Conservation (phyloP, 305 asterid species). For the Fraxinus dipetala region DNA sequence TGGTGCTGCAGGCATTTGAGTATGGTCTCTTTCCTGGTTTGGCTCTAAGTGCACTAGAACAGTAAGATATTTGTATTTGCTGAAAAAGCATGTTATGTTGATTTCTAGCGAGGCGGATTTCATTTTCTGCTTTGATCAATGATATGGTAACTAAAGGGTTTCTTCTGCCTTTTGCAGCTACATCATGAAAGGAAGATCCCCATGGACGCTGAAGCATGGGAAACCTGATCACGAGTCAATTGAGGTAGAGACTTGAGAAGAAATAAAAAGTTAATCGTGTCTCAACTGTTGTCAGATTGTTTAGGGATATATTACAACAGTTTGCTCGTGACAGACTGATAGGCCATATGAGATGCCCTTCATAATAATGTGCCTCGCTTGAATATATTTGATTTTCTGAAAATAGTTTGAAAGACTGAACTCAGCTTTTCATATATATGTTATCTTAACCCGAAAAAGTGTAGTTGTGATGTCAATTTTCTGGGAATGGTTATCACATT, state of each 20-base stretch:
- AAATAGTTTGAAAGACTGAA: not conserved
- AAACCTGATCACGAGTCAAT: constrained; percentile 88
- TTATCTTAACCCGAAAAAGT: not conserved
- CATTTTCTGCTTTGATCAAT: constrained; percentile 6
- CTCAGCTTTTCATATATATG: not conserved
- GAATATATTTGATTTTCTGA: not conserved
- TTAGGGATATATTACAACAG: not conserved
- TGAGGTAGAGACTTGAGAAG: constrained; percentile 43
- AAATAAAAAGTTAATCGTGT: not conserved
- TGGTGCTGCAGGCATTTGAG: constrained; percentile 74
- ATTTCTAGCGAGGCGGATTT: not conserved
- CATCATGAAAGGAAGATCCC: constrained; percentile 78
- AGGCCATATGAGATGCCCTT: not conserved
- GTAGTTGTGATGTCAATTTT: not conserved
- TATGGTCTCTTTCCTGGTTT: constrained; percentile 89
- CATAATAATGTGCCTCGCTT: not conserved
- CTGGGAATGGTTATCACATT: not conserved
- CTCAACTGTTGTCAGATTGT: not conserved
- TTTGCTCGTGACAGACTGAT: not conserved
- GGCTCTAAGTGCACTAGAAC: constrained; percentile 79
- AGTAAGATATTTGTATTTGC: constrained; percentile 49
- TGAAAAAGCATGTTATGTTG: constrained; percentile 2
- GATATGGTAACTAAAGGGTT: not conserved
- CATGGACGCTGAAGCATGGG: constrained; percentile 93
- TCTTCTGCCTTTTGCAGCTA: constrained; percentile 51